Base-by-base conservation (phyloP, 2,329 filamentous ascomycete genomes). In the Cytospora piceae region DNA sequence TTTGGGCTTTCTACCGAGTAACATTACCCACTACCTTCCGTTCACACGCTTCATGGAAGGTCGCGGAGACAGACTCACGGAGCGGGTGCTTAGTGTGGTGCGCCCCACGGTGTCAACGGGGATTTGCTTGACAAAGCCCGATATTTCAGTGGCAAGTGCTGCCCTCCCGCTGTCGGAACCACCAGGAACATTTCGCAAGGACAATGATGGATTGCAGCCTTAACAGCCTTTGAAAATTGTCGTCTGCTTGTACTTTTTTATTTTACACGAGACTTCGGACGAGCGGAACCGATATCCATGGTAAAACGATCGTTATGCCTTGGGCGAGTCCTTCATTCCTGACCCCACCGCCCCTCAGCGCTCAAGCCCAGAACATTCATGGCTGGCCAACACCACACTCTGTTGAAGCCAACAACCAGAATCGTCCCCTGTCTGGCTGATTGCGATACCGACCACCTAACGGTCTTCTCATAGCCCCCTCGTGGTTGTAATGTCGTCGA, bases 401-500 rank as follows among this genome's bases (percentile, higher is more conserved):
- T 22, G 34, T 37, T 4, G 8, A 14, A 24, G 11, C 22, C 46
- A 22, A 22, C 42, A 49, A 22, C 11, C n/a, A 7, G n/a, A n/a
- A 24, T 49, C 46, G 6, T 24, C n/a, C 22, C n/a, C 3, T 49
- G 9, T n/a, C n/a, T 20, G 24, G n/a, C n/a, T 49, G 46, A 20
- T 49, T n/a, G n/a, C 46, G 22, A 14, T 49, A 24, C 46, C 9
- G n/a, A 49, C 46, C 46, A 17, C 5, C 24, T 6, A 24, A 12
- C 2, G 12, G n/a, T 12, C 20, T 49, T 22, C 46, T 20, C 46
- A 49, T 24, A 14, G 14, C 46, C 46, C 46, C 24, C 46, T 49
- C 46, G 11, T 49, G 27, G 31, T 63, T 53, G 59, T 63, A 24
- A 58, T 58, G 54, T 54, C 29, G 58, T 51, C 31, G 42, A 37